Evolutionary conservation across 2,329 filamentous ascomycete genomes (phyloP), one percentile per base, ranked within the genome.

Genomic region (Fusarium devonianum): DNA sequence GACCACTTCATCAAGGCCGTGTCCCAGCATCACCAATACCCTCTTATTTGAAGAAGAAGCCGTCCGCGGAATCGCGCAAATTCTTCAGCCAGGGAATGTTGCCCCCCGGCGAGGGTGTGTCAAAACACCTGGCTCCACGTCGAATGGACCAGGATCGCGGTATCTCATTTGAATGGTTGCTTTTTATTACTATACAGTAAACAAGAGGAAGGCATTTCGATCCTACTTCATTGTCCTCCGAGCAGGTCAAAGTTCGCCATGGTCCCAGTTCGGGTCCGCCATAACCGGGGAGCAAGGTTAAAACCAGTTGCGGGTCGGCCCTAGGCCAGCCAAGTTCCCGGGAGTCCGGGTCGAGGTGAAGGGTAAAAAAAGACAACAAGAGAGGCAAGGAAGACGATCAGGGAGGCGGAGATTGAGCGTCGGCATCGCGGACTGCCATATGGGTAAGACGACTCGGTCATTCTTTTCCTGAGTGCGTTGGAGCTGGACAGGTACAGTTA

Each of bases 281-380:
- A 47, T 46, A 44, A 32, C 51, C 55, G 43, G 52, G 41, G 45
- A 50, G 45, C 33, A 34, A 36, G 47, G 54, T 32, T 30, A 28
- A 50, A 47, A 44, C 16, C 19, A 14, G 25, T 34, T 28, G 41
- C 58, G 60, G 42, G 52, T 49, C 52, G 53, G 50, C 47, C 57
- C 40, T 54, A 45, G 44, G 25, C 39, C 26, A 32, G 38, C 40
- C 19, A 53, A 44, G 48, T 44, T 55, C 42, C 49, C 45, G 39
- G 22, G 25, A 23, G 43, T 29, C 44, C 45, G 42, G 39, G 26
- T 52, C 37, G 35, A n/a, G 22, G 5, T 18, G 14, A 39, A 14
- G 39, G 46, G 11, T 26, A 48, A 54, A 36, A 32, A 19, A 50
- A 57, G 50, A 49, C 32, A 60, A 65, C 58, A 58, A 53, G 17